Base-by-base conservation (phyloP, 2,329 filamentous ascomycete genomes). In the Claviceps paspali region DNA sequence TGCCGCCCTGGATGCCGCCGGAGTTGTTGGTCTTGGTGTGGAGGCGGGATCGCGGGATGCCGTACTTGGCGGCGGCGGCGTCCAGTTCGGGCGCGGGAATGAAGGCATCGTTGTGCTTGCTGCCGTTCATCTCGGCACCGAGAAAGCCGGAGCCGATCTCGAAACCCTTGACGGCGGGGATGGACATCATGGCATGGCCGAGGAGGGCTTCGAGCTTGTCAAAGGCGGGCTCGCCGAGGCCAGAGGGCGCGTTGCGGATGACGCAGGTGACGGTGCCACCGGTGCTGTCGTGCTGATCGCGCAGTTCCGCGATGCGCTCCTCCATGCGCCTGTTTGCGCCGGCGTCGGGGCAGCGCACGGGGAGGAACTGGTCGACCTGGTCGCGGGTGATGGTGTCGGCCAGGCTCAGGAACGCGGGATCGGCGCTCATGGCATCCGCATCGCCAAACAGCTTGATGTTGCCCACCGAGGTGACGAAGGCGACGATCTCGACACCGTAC, bases 221-320 rank as follows among this genome's bases (percentile, higher is more conserved):
- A 59, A 98, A 96, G 59, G 76, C 82, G 1, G 88, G 91, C 68
- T 96, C 91, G 41, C 91, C 91, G 3, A 96, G 71, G 0, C 88
- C 88, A 29, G 75, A 72, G 21, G 88, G 91, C 6, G 76, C 75
- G 52, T 92, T 88, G 45, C 82, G 75, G 53, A 96, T 86, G 28
- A 96, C 82, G 51, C 88, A 96, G 32, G 86, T 94, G 14, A 96
- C 86, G 10, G 85, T 93, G 43, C 91, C 91, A 41, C 91, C 91
- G 47, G 93, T 95, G 62, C 81, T 88, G 65, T 96, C 88, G 41
- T 84, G 61, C 41, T 67, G 68, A 49, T 93, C 84, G 39, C 79
- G 71, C 63, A 81, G 87, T 32, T 79, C 71, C 48, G 78, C 81
- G 48, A 96, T 87, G 47, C 75, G 62, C 8, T 80, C 68, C 50